Evolutionary conservation across 352 stramenopile species (phyloP).

Genomic region (Pythium apleroticum): DNA sequence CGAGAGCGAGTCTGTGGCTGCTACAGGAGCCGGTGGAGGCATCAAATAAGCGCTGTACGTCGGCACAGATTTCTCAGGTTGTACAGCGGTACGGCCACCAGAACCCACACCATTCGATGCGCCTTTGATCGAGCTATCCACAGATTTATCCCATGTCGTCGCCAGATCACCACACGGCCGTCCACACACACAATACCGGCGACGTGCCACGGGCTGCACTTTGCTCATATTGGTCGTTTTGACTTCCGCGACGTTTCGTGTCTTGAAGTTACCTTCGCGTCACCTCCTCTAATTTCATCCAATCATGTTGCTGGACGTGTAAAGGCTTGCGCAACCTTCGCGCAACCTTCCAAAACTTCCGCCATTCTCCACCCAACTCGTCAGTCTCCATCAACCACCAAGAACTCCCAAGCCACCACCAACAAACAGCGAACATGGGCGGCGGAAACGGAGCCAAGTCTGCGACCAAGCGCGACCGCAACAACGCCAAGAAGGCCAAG

Average conservation of each 20-base stretch:
- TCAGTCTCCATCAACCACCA: neutral
- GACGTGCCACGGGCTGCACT: conserved; percentile 16
- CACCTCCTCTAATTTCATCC: conserved; percentile 15
- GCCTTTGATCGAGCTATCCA: neutral
- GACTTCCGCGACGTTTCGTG: conserved; percentile 18
- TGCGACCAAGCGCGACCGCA: conserved; percentile 74
- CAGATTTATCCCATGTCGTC: neutral
- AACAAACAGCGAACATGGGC: conserved; percentile 50
- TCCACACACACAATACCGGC: conserved; percentile 27
- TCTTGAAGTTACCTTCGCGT: conserved; percentile 26
- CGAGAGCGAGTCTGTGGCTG: conserved; percentile 10
- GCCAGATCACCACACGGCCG: conserved; percentile 3
- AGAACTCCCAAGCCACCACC: neutral
- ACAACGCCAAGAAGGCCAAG: conserved; percentile 87
- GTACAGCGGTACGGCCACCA: neutral
- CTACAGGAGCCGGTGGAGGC: neutral
- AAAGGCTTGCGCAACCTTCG: conserved; percentile 8
- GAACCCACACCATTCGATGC: neutral
- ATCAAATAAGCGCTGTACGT: neutral
- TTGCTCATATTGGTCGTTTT: conserved; percentile 15
- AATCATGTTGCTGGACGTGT: conserved; percentile 1
- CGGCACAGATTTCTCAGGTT: conserved; percentile 10
- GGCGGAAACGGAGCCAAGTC: conserved; percentile 85
- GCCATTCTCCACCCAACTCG: conserved; percentile 22
- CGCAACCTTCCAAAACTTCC: conserved; percentile 8